Base-by-base conservation (phyloP, 371 early-diverging fungal species). In the Apophysomyces variabilis region DNA sequence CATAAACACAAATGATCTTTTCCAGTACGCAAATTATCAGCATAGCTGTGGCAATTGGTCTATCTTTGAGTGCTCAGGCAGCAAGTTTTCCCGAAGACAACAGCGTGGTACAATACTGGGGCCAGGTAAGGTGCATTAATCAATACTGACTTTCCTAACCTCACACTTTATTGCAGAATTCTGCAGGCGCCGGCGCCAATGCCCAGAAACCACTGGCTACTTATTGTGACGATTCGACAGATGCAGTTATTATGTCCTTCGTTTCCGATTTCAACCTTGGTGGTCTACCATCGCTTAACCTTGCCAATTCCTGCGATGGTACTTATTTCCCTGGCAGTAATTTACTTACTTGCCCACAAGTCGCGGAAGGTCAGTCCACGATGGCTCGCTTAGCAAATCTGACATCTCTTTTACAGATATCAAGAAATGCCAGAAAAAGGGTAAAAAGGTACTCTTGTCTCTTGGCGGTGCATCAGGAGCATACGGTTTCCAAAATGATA, bases 381-480 rank as follows among this genome's bases (percentile, higher is more conserved):
- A 13, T 50, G n/a, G 47, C 7, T 4, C 4, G 5, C 54, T 21
- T 50, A 4, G 7, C 21, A 9, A 1, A 21, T 14, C 38, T 11
- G 16, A 41, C 5, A 11, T 56, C n/a, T 61, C 16, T 57, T n/a
- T 16, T 9, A 43, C 61, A 60, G 92, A 89, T 63, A 87, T 92
- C 57, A 80, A 85, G 62, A 72, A 71, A 38, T 91, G 91, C 60
- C 92, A 92, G 66, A 41, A 69, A 7, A 66, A 78, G 54, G 91
- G 91, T 32, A 87, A 86, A 63, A 86, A 80, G 13, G 69, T 92
- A 0, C 56, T 90, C 45, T 68, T 92, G 14, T 87, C 88, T 43
- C 76, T 92, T 60, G 91, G 92, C 44, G 92, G 91, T 36, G 90
- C 90, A 9, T 62, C 88, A 13, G 89, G 90, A 13, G 62, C 82